phyloP scores from a whole-genome alignment of 2,329 filamentous ascomycete genomes.

The Aplosporella prunicola region DNA sequence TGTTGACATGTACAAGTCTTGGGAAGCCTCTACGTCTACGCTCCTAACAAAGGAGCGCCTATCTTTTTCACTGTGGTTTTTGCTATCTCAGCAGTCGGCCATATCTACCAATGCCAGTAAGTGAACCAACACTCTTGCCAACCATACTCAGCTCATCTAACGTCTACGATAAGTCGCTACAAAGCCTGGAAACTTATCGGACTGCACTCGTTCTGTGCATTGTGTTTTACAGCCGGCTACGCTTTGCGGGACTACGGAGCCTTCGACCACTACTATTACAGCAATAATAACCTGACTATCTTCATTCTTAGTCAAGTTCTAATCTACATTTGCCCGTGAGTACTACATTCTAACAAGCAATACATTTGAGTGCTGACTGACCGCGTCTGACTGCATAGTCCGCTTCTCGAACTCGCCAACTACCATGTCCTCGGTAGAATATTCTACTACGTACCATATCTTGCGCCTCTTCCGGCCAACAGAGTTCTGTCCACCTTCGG shows the following conservation, averaged over 20 bases:
- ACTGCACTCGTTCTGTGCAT: slow-evolving; percentile 45
- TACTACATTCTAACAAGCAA: slow-evolving; percentile 3
- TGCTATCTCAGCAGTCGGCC: slow-evolving; percentile 36
- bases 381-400: slow-evolving; percentile 38
- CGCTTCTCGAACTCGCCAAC: slow-evolving; percentile 52
- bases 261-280: too few relatives aligned
- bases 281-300: slow-evolving; percentile 33
- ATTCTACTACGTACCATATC: slow-evolving; percentile 52
- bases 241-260: slow-evolving; percentile 44
- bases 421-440: slow-evolving; percentile 53
- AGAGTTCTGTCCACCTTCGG: slow-evolving; percentile 52
- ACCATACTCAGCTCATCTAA: not conserved
- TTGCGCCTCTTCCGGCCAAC: slow-evolving; percentile 48
- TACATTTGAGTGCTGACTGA: not conserved
- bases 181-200: slow-evolving; percentile 48
- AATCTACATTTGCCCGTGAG: slow-evolving; percentile 30
- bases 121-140: slow-evolving; percentile 21
- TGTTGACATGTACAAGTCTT: too few relatives aligned
- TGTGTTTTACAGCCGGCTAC: slow-evolving; percentile 50
- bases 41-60: slow-evolving; percentile 46
- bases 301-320: slow-evolving; percentile 34
- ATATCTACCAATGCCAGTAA: slow-evolving; percentile 50
- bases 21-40: slow-evolving; percentile 35
- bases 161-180: slow-evolving; percentile 40
- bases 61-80: slow-evolving; percentile 45